These are phyloP conservation scores for Annulohypoxylon truncatum DNA, from an alignment of 2,329 filamentous ascomycete species.

Conservation along the genomic window DNA sequence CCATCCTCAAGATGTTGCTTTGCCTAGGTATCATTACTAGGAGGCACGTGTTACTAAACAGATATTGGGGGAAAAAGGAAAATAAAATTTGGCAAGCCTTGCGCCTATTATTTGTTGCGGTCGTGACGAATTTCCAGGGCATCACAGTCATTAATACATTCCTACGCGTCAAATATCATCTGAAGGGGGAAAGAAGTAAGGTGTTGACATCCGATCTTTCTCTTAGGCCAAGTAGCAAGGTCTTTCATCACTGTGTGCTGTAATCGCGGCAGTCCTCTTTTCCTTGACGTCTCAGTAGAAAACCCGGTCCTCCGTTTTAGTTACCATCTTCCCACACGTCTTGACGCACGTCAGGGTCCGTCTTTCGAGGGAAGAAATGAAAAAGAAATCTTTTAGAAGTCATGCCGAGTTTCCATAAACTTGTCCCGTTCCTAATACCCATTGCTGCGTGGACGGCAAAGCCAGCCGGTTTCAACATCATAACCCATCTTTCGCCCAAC, in stretches of 20 bases:
- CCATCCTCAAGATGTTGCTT: neutral
- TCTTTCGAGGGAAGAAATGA: constrained; percentile 47
- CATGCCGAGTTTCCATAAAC: constrained; percentile 49
- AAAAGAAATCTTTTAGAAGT: constrained; percentile 51
- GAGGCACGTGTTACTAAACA: neutral
- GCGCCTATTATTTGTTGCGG: neutral
- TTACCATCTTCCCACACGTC: constrained; percentile 38
- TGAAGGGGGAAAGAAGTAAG: constrained; percentile 16
- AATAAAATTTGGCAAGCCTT: neutral
- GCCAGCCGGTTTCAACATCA: constrained; percentile 42
- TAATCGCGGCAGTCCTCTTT: constrained; percentile 41
- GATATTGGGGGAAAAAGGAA: neutral
- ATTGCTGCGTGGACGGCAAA: constrained; percentile 38
- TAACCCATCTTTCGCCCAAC: constrained; percentile 42
- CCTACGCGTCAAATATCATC: constrained; percentile 29
- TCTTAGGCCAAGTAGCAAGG: constrained; percentile 44
- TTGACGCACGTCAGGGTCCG: constrained; percentile 38
- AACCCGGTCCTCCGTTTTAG: constrained; percentile 46
- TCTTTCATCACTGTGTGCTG: constrained; percentile 45
- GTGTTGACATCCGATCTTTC: constrained; percentile 42
- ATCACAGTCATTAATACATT: constrained; percentile 22
- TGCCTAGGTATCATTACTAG: neutral
- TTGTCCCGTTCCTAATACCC: constrained; percentile 46
- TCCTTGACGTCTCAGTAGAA: constrained; percentile 43
- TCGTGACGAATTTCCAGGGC: neutral